Conservation (phyloP, 352 stramenopile genomes). For the Phytophthora aleatoria region DNA sequence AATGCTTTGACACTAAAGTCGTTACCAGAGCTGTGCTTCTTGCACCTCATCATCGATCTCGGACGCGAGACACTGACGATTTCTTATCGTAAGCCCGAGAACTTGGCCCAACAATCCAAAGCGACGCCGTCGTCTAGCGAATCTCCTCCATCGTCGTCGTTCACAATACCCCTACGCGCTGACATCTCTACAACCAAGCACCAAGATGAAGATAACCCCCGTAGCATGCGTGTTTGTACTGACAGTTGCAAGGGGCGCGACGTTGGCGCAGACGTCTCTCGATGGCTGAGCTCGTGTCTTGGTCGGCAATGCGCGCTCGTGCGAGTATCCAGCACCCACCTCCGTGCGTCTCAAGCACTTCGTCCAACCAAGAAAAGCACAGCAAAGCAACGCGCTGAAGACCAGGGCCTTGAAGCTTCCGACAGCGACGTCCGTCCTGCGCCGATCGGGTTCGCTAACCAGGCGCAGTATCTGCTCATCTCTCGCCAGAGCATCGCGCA, state of each 20-base stretch:
- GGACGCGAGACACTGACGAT: slow-evolving; percentile 61
- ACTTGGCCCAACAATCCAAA: slow-evolving; percentile 2
- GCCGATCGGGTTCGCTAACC: slow-evolving; percentile 80
- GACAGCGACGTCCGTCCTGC: slow-evolving; percentile 1
- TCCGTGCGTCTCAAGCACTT: slow-evolving; percentile 35
- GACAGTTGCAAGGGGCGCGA: slow-evolving; percentile 55
- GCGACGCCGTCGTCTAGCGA: slow-evolving; percentile 9
- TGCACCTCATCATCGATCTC: slow-evolving; percentile 70
- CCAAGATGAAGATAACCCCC: slow-evolving; percentile 20
- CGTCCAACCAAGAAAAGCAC: slow-evolving; percentile 9
- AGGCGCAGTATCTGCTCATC: slow-evolving; percentile 71
- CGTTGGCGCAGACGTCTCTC: slow-evolving; percentile 52
- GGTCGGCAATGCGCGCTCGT: slow-evolving; percentile 68
- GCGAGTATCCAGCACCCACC: slow-evolving; percentile 55
- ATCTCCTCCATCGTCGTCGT: slow-evolving; percentile 13
- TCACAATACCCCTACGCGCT: slow-evolving; percentile 47
- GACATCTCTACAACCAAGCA: slow-evolving; percentile 23
- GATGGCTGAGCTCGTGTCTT: slow-evolving; percentile 73
- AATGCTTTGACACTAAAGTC: slow-evolving; percentile 67
- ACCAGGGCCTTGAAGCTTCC: slow-evolving; percentile 1
- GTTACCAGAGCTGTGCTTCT: slow-evolving; percentile 58
- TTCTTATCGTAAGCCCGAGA: slow-evolving; percentile 21
- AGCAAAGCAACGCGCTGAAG: not conserved
- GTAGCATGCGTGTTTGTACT: slow-evolving; percentile 60
- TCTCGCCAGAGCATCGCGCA: slow-evolving; percentile 59